Evolutionary conservation across 805 yeast genomes (phyloP).

Genomic region (Starmerella stigmatis): DNA sequence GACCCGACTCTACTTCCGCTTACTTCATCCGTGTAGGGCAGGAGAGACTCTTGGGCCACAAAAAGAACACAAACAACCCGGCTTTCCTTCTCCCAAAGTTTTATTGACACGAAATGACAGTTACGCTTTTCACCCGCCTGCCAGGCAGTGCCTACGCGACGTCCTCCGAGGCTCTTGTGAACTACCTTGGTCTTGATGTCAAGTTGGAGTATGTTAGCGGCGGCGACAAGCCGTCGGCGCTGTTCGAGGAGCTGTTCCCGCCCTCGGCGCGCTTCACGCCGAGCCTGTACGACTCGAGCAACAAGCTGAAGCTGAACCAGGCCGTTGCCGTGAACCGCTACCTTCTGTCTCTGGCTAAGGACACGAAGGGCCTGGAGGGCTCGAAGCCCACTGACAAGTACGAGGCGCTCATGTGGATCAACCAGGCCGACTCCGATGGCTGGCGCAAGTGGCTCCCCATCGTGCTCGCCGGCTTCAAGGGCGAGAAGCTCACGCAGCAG

Average conservation of each 20-base stretch:
- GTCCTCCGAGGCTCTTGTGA: slow-evolving; percentile 20
- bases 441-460: slow-evolving; percentile 39
- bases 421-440: slow-evolving; percentile 62
- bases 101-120: slow-evolving; percentile 16
- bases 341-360: slow-evolving; percentile 22
- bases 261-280: slow-evolving; percentile 21
- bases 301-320: slow-evolving; percentile 19
- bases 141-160: slow-evolving; percentile 19
- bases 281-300: slow-evolving; percentile 17
- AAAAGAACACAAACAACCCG: not conserved
- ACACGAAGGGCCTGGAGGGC: slow-evolving; percentile 21
- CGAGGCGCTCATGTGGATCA: slow-evolving; percentile 61
- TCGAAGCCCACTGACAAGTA: slow-evolving; percentile 14
- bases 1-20: not conserved
- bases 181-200: slow-evolving; percentile 20
- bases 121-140: slow-evolving; percentile 20
- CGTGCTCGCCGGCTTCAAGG: slow-evolving; percentile 53
- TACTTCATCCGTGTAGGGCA: slow-evolving; percentile 4
- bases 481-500: slow-evolving; percentile 69
- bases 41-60: not conserved
- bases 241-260: slow-evolving; percentile 18
- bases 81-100: not conserved
- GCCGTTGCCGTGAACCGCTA: slow-evolving; percentile 23
- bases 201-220: slow-evolving; percentile 13
- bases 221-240: slow-evolving; percentile 11